Evolutionary conservation across 208 protist species (phyloP).

Genomic region (Crithidia brevicula): DNA sequence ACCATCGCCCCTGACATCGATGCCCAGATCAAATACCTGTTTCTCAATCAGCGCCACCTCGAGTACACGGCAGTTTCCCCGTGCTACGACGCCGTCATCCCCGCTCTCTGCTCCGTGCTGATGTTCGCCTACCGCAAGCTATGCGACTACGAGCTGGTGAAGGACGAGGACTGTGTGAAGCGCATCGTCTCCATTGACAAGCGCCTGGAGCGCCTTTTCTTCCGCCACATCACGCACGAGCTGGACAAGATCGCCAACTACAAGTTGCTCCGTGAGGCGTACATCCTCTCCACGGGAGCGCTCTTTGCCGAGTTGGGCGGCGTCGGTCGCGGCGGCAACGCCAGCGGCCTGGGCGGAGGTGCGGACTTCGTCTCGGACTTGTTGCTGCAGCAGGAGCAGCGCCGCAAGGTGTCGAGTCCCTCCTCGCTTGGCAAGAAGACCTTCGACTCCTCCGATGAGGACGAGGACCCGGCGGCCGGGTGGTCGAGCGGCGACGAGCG

Average conservation of each 20-base stretch:
- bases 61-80: conserved; percentile 42
- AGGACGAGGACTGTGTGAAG: conserved; percentile 38
- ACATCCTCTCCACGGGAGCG: conserved; percentile 51
- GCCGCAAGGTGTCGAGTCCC: background rate
- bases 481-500: conserved; percentile 15
- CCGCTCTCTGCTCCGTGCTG: conserved; percentile 57
- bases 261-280: conserved; percentile 56
- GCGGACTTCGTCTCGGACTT: conserved; percentile 23
- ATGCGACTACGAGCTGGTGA: conserved; percentile 67
- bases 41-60: conserved; percentile 42
- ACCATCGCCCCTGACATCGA: conserved; percentile 21
- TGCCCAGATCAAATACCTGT: conserved; percentile 57
- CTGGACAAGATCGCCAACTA: conserved; percentile 49
- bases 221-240: conserved; percentile 56
- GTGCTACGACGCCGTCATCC: conserved; percentile 65
- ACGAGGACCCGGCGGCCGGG: conserved; percentile 7
- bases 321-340: conserved; percentile 4
- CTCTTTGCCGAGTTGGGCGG: conserved; percentile 47
- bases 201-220: conserved; percentile 52
- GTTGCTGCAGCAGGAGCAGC: conserved; percentile 29
- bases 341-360: conserved; percentile 14
- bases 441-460: conserved; percentile 30
- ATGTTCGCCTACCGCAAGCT: conserved; percentile 68
- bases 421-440: conserved; percentile 6
- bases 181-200: conserved; percentile 78